Evolutionary conservation across 192 early-diverging fungal genomes (phyloP).

Genomic region (Dimargaris cristalligena): DNA sequence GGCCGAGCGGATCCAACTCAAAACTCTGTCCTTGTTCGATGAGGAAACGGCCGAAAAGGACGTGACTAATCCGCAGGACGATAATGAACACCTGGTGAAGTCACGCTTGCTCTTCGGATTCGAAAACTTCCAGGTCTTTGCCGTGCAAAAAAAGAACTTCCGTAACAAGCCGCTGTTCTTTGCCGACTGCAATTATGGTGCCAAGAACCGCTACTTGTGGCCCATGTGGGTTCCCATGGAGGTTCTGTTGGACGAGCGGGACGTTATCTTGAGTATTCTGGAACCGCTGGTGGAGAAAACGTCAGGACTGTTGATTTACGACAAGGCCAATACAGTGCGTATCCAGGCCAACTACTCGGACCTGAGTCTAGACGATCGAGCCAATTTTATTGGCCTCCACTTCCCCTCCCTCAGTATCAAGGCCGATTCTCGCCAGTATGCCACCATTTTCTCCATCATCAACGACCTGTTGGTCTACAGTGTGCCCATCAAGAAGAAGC

Average conservation of each 20-base stretch:
- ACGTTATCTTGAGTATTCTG: conserved; percentile 25
- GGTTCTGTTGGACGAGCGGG: conserved; percentile 26
- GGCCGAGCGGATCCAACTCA: conserved; percentile 19
- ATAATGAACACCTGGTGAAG: conserved; percentile 30
- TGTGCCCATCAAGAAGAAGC: conserved; percentile 59
- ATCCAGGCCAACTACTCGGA: conserved; percentile 17
- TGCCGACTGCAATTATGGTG: conserved; percentile 30
- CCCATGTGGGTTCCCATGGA: conserved; percentile 36
- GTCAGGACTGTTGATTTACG: conserved; percentile 27
- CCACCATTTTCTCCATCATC: conserved; percentile 51
- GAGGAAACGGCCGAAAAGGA: conserved; percentile 1
- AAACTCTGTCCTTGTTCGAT: conserved; percentile 14
- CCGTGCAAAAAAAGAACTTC: conserved; percentile 24
- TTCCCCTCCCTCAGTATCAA: conserved; percentile 59
- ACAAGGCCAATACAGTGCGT: conserved; percentile 30
- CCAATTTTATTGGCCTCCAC: conserved; percentile 46
- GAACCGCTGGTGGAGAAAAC: conserved; percentile 30
- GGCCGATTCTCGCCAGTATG: conserved; percentile 61
- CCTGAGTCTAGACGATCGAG: conserved; percentile 34
- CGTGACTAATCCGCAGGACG: conserved; percentile 14
- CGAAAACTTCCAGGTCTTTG: conserved; percentile 30
- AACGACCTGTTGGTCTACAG: conserved; percentile 66
- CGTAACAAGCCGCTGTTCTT: conserved; percentile 23
- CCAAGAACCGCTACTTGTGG: conserved; percentile 24
- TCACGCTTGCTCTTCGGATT: conserved; percentile 29